Base-by-base conservation (phyloP, 2,329 filamentous ascomycete species). In the Colletotrichum abscissum region DNA sequence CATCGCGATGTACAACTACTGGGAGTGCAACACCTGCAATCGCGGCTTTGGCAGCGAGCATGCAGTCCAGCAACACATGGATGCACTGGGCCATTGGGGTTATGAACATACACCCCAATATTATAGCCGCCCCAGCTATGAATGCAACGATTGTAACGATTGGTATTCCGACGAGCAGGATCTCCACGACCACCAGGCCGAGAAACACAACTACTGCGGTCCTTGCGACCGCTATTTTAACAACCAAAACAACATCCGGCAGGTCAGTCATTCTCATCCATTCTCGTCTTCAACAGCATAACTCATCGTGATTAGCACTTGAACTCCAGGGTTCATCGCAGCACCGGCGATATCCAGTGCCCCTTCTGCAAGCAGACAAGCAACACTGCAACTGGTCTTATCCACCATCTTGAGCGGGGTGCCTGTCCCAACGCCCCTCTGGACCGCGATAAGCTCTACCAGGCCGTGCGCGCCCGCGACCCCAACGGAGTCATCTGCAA, bases 361-460 rank as follows among this genome's bases (percentile, higher is more conserved):
- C 90, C 88, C 0, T 92, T 90, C 76, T 93, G 91, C 80, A 77
- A 81, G 38, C 72, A 59, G 2, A 33, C 8, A 2, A 88, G 84
- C 73, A 81, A 84, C 9, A 87, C 87, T 0, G 89, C 89, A 1
- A 89, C 86, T 0, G 90, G 89, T 3, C 76, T 92, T 3, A 77
- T 82, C 0, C 83, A 91, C 76, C 89, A 93, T 73, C 79, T 92
- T 1, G 91, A 93, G 75, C 80, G 76, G 0, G 87, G 87, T n/a
- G 79, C 82, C 0, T 93, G 91, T 63, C 84, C 84, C 0, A 78
- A 79, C 0, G 87, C 88, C 0, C 80, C 78, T 0, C 56, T 91
- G 1, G 85, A 88, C 76, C 86, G 88, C 11, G 85, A 89, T 11
- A 79, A 75, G 3, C 82, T 92, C 5, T 87, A 87, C 78, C 73